phyloP scores from a whole-genome alignment of 2,329 filamentous ascomycete genomes.

The Verticillium klebahnii region DNA sequence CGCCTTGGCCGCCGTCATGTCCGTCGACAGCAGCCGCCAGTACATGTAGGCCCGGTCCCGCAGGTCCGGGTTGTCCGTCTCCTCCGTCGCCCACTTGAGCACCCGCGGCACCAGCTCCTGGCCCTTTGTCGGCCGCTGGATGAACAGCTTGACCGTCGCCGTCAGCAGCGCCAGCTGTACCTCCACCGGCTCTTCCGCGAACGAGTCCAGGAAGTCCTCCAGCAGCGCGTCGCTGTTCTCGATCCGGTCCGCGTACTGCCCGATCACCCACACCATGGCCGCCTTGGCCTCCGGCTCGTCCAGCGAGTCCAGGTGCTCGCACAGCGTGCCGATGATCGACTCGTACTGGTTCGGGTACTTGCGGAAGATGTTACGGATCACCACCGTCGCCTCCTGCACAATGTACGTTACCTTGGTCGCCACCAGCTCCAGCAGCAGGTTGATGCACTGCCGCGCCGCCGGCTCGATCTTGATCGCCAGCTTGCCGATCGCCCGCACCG shows the following conservation, averaged over 20 bases:
- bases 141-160: slow-evolving; percentile 96
- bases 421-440: slow-evolving; percentile 85
- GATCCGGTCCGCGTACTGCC: slow-evolving; percentile 94
- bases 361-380: slow-evolving; percentile 98
- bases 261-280: slow-evolving; percentile 99
- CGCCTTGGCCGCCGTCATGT: slow-evolving; percentile 78
- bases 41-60: slow-evolving; percentile 98
- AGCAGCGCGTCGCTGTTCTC: slow-evolving; percentile 93
- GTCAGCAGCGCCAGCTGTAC: slow-evolving; percentile 93
- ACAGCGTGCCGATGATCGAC: slow-evolving; percentile 91
- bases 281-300: slow-evolving; percentile 98
- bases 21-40: slow-evolving; percentile 91
- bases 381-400: slow-evolving; percentile 96
- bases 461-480: slow-evolving; percentile 98
- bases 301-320: slow-evolving; percentile 91
- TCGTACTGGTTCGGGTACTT: slow-evolving; percentile 99
- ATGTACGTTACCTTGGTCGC: slow-evolving; percentile 99
- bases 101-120: slow-evolving; percentile 92
- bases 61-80: slow-evolving; percentile 97
- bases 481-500: slow-evolving; percentile 95
- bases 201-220: slow-evolving; percentile 92
- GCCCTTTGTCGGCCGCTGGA: slow-evolving; percentile 91
- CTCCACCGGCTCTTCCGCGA: slow-evolving; percentile 90
- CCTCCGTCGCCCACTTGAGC: slow-evolving; percentile 96
- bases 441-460: slow-evolving; percentile 85